Evolutionary conservation across 2,329 filamentous ascomycete genomes (phyloP).

Genomic region (Aspergillus sp.): DNA sequence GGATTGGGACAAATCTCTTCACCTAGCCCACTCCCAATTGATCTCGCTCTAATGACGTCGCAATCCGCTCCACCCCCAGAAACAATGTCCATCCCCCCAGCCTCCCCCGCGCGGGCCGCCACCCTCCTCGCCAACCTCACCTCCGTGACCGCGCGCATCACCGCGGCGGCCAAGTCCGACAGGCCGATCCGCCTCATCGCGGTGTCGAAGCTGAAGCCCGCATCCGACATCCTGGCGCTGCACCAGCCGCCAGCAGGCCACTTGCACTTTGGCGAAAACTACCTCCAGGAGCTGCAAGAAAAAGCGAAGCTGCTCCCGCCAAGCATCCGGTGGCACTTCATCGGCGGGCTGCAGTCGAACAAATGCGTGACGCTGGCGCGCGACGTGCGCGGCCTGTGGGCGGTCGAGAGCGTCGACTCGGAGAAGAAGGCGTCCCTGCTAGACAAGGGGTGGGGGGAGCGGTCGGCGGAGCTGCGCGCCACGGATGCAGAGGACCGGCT

Average conservation of each 20-base stretch:
- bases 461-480: constrained; percentile 34
- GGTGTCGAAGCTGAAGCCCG: constrained; percentile 94
- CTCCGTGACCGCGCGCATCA: constrained; percentile 58
- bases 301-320: constrained; percentile 77
- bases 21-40: not conserved
- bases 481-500: constrained; percentile 46
- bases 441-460: constrained; percentile 68
- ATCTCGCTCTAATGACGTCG: constrained; percentile 7
- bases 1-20: not conserved
- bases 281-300: constrained; percentile 81
- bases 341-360: constrained; percentile 87
- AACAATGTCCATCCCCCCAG: constrained; percentile 49
- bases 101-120: constrained; percentile 57
- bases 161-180: constrained; percentile 37
- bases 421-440: constrained; percentile 82
- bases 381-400: constrained; percentile 83
- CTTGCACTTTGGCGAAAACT: constrained; percentile 93
- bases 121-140: constrained; percentile 62
- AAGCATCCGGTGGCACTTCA: constrained; percentile 88
- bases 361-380: constrained; percentile 84
- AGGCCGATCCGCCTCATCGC: constrained; percentile 69
- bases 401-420: constrained; percentile 85
- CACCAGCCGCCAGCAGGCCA: constrained; percentile 62
- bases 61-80: constrained; percentile 16
- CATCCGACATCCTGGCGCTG: constrained; percentile 82